phyloP scores from a whole-genome alignment of 2,329 filamentous ascomycete species.

The Scopulariopsis brevicaulis region DNA sequence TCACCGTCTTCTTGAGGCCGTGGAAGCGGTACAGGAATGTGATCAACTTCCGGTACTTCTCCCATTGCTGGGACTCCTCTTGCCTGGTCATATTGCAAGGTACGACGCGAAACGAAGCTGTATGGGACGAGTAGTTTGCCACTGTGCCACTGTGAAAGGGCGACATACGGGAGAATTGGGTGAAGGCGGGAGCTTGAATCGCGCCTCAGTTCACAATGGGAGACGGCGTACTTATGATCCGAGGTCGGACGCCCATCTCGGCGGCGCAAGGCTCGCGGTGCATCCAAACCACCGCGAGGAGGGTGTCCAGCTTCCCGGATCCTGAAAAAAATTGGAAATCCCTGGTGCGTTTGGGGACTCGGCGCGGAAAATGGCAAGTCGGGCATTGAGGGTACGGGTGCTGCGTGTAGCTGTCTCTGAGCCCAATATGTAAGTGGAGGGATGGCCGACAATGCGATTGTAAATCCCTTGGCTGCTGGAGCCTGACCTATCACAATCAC shows the following conservation, averaged over 20 bases:
- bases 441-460: neutral
- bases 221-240: neutral
- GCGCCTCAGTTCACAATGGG: neutral
- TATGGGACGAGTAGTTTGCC: neutral
- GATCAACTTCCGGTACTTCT: neutral
- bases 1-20: neutral
- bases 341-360: neutral
- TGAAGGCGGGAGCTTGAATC: neutral
- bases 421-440: neutral
- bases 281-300: neutral
- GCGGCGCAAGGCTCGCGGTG: neutral
- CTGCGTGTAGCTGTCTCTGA: neutral
- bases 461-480: neutral
- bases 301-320: neutral
- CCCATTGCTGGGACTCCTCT: neutral
- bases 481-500: neutral
- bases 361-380: neutral
- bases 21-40: neutral
- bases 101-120: neutral
- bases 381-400: neutral
- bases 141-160: neutral
- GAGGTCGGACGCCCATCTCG: neutral
- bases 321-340: neutral
- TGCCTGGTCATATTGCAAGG: neutral
- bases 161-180: neutral